Evolutionary conservation across 2,329 filamentous ascomycete genomes (phyloP).

Genomic region (Neofusicoccum sp.): DNA sequence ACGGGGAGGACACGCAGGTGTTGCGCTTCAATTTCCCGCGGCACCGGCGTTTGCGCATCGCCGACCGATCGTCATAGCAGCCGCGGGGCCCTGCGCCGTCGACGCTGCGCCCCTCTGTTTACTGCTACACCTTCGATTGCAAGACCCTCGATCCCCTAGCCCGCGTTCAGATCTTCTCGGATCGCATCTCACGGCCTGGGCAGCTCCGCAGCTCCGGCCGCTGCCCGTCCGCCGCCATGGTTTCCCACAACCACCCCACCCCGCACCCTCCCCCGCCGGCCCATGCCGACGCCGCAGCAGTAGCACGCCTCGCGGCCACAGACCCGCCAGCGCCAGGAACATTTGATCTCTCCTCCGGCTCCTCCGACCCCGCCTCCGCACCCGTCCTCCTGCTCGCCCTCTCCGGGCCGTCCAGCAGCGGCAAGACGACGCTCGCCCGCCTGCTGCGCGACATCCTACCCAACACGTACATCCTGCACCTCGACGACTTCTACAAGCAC

Average conservation of each 20-base stretch:
- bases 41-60: conserved; percentile 1
- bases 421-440: conserved; percentile 90
- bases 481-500: conserved; percentile 92
- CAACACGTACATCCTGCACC: conserved; percentile 74
- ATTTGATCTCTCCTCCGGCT: background rate
- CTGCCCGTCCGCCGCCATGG: background rate
- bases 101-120: background rate
- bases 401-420: conserved; percentile 86
- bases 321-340: background rate
- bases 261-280: background rate
- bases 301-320: background rate
- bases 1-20: conserved; percentile 12
- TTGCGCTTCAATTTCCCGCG: conserved; percentile 12
- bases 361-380: background rate
- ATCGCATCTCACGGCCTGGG: background rate
- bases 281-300: background rate
- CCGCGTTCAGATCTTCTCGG: background rate
- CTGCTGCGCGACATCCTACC: conserved; percentile 80
- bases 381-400: conserved; percentile 68
- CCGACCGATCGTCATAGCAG: conserved; percentile 10
- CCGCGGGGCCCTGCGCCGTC: conserved; percentile 5
- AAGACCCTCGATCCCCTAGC: background rate
- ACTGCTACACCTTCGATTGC: background rate
- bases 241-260: conserved; percentile 14
- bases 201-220: background rate